These are phyloP conservation scores for Eragrostis nindensis DNA, from an alignment of 176 grass and related monocot species.

Conservation along the genomic window DNA sequence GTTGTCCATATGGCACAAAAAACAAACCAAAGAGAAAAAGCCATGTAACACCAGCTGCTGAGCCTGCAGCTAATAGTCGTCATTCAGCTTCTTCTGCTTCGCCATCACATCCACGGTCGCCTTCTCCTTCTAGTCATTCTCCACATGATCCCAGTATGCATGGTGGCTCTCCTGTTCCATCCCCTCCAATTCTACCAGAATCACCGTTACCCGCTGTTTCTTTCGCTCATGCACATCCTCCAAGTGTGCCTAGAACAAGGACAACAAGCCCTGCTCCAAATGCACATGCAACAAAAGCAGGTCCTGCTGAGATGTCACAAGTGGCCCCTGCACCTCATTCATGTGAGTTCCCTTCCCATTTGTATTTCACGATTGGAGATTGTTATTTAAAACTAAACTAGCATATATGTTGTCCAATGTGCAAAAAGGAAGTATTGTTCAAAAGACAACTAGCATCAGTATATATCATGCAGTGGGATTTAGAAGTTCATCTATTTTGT, in stretches of 20 bases:
- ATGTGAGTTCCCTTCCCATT: constrained; percentile 47
- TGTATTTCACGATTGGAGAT: neutral
- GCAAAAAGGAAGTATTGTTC: neutral
- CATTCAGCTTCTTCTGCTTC: constrained; percentile 38
- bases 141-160: constrained; percentile 30
- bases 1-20: constrained; percentile 56
- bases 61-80: constrained; percentile 46
- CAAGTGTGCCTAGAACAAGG: constrained; percentile 34
- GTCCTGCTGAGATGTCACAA: constrained; percentile 32
- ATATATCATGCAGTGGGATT: neutral
- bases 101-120: constrained; percentile 36
- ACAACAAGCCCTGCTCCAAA: constrained; percentile 46
- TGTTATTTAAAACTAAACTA: neutral
- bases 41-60: constrained; percentile 43
- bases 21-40: constrained; percentile 37
- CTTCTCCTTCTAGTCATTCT: constrained; percentile 32
- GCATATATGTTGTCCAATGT: neutral
- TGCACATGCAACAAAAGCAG: constrained; percentile 16
- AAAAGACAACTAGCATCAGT: neutral
- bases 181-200: constrained; percentile 37
- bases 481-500: neutral
- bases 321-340: constrained; percentile 46
- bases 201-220: constrained; percentile 48
- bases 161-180: constrained; percentile 22
- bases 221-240: constrained; percentile 57